Percentiles rank a stretch among this genome's conserved stretches.
phyloP scores from a whole-genome alignment of 1,284 basidiomycete species.

The Puccinia horiana region DNA sequence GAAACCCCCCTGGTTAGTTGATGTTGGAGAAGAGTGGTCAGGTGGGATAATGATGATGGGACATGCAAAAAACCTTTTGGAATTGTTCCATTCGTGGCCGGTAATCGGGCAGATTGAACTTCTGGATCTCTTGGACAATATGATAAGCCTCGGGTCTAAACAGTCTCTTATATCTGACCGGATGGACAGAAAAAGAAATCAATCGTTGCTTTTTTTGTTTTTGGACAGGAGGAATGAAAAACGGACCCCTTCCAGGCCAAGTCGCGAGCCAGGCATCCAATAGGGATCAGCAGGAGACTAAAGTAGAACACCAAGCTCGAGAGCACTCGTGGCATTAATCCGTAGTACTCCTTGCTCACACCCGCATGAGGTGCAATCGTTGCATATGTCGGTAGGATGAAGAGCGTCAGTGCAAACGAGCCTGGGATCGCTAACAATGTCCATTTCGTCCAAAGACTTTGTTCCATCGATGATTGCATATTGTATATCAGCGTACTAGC shows the following conservation, averaged over 20 bases:
- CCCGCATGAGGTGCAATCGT: slow-evolving; percentile 77
- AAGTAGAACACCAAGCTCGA: slow-evolving; percentile 85
- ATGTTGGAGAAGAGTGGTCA: background rate
- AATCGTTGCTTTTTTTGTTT: background rate
- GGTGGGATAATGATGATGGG: background rate
- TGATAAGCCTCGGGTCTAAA: slow-evolving; percentile 90
- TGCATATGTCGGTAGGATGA: slow-evolving; percentile 87
- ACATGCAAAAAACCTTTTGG: slow-evolving; percentile 56
- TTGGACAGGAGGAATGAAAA: background rate
- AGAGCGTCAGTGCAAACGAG: slow-evolving; percentile 91
- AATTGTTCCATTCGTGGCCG: slow-evolving; percentile 92
- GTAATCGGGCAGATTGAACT: slow-evolving; percentile 97
- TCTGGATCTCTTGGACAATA: slow-evolving; percentile 85
- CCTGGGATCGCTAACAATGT: slow-evolving; percentile 77
- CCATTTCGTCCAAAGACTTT: slow-evolving; percentile 50
- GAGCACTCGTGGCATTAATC: slow-evolving; percentile 85
- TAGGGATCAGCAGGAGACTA: slow-evolving; percentile 80
- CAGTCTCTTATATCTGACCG: slow-evolving; percentile 77
- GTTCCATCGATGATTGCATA: slow-evolving; percentile 64
- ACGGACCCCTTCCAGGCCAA: slow-evolving; percentile 92
- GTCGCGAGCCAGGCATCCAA: slow-evolving; percentile 84
- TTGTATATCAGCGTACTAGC: slow-evolving; percentile 94
- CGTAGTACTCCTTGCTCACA: slow-evolving; percentile 85
- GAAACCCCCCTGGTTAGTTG: background rate
- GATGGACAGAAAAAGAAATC: background rate